Evolutionary conservation across 1,284 basidiomycete genomes (phyloP).

Genomic region (Mycena citricolor): DNA sequence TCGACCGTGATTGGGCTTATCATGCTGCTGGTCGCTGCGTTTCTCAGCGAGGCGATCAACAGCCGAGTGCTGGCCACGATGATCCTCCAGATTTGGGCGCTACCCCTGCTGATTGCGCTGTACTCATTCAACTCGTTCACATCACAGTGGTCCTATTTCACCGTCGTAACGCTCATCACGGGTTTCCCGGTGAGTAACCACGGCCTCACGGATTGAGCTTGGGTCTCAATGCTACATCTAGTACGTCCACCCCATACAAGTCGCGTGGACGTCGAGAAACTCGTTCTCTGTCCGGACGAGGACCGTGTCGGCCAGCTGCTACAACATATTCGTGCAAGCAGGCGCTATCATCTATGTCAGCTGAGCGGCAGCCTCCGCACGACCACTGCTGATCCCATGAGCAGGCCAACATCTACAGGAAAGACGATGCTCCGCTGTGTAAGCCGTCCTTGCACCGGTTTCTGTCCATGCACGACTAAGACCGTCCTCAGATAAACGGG

Average conservation of each 20-base stretch:
- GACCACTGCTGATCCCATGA: conserved; percentile 1
- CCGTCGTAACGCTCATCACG: conserved; percentile 54
- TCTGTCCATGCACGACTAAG: background rate
- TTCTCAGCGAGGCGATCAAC: conserved; percentile 54
- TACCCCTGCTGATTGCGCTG: conserved; percentile 58
- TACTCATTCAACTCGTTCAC: conserved; percentile 52
- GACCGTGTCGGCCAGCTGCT: conserved; percentile 36
- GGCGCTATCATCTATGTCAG: conserved; percentile 48
- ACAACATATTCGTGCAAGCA: conserved; percentile 66
- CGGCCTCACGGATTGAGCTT: background rate
- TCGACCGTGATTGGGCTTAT: conserved; percentile 43
- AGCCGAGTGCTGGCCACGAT: conserved; percentile 54
- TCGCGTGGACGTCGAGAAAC: conserved; percentile 64
- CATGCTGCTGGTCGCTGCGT: conserved; percentile 47
- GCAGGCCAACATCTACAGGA: conserved; percentile 46
- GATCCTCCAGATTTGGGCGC: conserved; percentile 59
- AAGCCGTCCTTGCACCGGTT: conserved; percentile 21
- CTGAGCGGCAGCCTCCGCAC: background rate
- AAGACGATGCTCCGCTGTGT: conserved; percentile 52
- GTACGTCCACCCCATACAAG: conserved; percentile 47
- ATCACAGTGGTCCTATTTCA: conserved; percentile 61
- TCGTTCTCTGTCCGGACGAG: conserved; percentile 55
- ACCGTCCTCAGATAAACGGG: conserved; percentile 40
- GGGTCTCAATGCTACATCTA: too few species aligned
- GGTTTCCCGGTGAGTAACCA: conserved; percentile 39